Evolutionary conservation across 768 basidiomycete genomes (phyloP).

Genomic region (Kwoniella dejecticola): DNA sequence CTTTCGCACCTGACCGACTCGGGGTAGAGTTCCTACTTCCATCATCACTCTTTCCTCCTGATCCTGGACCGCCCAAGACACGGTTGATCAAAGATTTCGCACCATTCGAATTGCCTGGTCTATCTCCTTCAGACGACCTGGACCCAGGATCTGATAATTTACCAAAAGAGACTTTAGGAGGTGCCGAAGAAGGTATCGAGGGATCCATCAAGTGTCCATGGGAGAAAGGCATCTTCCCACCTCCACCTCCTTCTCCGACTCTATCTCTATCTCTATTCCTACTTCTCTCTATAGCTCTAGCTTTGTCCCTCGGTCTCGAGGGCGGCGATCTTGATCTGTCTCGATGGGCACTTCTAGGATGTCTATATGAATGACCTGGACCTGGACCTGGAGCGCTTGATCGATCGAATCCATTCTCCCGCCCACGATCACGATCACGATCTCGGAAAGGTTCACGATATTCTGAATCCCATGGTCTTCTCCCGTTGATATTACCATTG

Average conservation of each 20-base stretch:
- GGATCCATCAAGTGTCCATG: conserved; percentile 32
- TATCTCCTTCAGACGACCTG: not conserved
- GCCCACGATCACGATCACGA: not conserved
- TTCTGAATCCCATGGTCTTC: conserved; percentile 34
- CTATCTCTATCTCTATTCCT: too few species aligned
- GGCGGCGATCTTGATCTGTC: conserved; percentile 14
- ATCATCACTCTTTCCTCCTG: not conserved
- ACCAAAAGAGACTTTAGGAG: conserved; percentile 33
- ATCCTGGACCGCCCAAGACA: conserved; percentile 7
- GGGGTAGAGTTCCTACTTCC: not conserved
- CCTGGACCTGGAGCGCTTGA: too few species aligned
- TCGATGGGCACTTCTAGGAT: not conserved
- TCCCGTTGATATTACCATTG: not conserved
- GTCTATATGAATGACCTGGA: too few species aligned
- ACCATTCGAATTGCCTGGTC: conserved; percentile 9
- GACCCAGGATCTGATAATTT: conserved; percentile 20
- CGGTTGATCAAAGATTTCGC: conserved; percentile 7
- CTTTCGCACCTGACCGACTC: too few species aligned
- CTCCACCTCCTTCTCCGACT: too few species aligned
- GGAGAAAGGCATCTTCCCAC: conserved; percentile 25
- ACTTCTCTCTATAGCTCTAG: too few species aligned
- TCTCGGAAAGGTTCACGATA: conserved; percentile 17
- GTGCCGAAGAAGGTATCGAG: conserved; percentile 22
- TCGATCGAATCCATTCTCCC: too few species aligned
- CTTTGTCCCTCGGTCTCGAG: not conserved